These are phyloP conservation scores for Vitis cinerea DNA, from an alignment of 164 flowering plant genomes.

Conservation along the genomic window DNA sequence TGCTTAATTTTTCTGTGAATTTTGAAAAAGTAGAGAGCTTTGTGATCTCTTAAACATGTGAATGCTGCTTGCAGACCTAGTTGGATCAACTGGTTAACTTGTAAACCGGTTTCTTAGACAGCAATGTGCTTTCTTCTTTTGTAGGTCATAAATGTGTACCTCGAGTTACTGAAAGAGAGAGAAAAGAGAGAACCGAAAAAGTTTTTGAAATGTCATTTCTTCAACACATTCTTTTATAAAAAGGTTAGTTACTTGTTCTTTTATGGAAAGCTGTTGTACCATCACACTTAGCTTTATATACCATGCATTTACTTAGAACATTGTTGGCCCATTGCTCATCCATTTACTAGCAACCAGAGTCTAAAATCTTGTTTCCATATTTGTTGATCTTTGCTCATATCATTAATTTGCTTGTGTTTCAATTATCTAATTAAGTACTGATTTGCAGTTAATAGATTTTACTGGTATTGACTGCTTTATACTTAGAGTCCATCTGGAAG, in stretches of 20 bases:
- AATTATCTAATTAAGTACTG: too few relatives aligned
- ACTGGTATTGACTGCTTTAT: too few relatives aligned
- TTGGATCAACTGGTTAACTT: not conserved
- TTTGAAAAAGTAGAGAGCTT: not conserved
- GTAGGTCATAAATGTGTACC: slow-evolving; percentile 90
- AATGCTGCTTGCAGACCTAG: not conserved
- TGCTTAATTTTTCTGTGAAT: not conserved
- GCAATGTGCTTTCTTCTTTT: slow-evolving; percentile 11
- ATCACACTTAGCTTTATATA: too few relatives aligned
- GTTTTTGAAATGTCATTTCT: slow-evolving; percentile 90
- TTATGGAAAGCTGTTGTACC: not conserved
- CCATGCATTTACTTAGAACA: too few relatives aligned
- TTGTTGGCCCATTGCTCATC: too few relatives aligned
- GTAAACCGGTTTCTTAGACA: slow-evolving; percentile 1
- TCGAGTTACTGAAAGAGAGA: slow-evolving; percentile 92
- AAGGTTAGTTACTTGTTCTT: slow-evolving; percentile 55
- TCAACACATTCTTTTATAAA: slow-evolving; percentile 90
- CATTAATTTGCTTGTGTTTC: too few relatives aligned
- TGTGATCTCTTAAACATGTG: not conserved
- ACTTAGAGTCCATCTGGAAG: too few relatives aligned
- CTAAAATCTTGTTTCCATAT: too few relatives aligned
- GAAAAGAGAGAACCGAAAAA: slow-evolving; percentile 77
- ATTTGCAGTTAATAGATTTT: too few relatives aligned
- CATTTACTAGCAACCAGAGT: too few relatives aligned
- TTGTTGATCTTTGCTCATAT: too few relatives aligned